A percentile compares a stretch with the other conserved stretches of the same genome.
Evolutionary conservation across 495 filamentous ascomycete genomes (phyloP).

Genomic region (Penicillium goetzii): DNA sequence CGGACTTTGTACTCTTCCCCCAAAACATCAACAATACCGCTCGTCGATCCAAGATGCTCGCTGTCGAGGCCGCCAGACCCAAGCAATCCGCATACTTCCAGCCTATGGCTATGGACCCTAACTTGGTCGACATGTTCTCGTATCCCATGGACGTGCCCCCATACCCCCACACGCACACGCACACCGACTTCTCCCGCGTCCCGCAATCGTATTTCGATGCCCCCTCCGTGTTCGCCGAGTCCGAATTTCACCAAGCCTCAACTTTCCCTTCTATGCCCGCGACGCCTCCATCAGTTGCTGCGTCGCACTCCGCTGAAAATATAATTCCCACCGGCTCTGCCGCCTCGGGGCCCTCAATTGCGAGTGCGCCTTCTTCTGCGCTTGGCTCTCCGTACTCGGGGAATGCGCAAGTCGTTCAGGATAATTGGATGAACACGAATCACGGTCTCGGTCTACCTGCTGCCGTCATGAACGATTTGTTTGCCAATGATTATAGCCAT

Average conservation of each 20-base stretch:
- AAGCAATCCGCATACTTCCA: constrained; percentile 42
- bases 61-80: constrained; percentile 43
- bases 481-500: constrained; percentile 49
- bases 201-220: constrained; percentile 38
- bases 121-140: constrained; percentile 40
- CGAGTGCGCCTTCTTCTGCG: constrained; percentile 74
- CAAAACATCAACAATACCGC: background rate
- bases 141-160: constrained; percentile 34
- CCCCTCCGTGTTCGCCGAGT: constrained; percentile 31
- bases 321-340: constrained; percentile 66
- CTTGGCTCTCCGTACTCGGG: constrained; percentile 80
- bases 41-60: constrained; percentile 39
- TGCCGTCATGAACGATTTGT: constrained; percentile 66
- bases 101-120: constrained; percentile 42
- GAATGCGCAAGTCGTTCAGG: constrained; percentile 60
- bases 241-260: constrained; percentile 36
- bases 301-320: constrained; percentile 42
- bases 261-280: constrained; percentile 42
- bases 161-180: constrained; percentile 26
- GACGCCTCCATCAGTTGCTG: constrained; percentile 40
- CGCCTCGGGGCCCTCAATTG: constrained; percentile 71
- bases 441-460: constrained; percentile 68
- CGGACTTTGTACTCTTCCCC: constrained; percentile 38
- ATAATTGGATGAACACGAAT: constrained; percentile 63
- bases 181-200: constrained; percentile 29